phyloP scores from a whole-genome alignment of 2,329 filamentous ascomycete species.

The Microsporum audouinii region DNA sequence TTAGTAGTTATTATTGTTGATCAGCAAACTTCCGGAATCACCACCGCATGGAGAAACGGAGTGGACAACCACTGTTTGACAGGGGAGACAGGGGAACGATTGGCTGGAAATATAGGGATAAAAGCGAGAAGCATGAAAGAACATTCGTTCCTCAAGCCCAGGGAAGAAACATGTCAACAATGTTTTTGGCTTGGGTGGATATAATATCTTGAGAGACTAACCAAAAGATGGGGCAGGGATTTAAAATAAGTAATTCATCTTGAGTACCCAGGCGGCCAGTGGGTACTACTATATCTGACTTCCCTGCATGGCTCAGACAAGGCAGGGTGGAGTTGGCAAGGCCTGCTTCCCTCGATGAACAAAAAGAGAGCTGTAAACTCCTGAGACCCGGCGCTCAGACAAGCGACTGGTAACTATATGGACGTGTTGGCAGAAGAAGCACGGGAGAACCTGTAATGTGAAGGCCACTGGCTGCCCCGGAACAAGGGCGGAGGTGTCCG shows the following conservation, averaged over 20 bases:
- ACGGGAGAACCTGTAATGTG: background rate
- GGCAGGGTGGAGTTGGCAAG: background rate
- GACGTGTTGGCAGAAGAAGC: background rate
- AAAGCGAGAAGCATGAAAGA: background rate
- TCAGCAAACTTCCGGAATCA: background rate
- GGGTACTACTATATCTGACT: background rate
- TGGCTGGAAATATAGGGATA: background rate
- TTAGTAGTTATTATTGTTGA: background rate
- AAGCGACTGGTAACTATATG: background rate
- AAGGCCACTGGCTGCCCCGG: background rate
- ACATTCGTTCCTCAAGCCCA: background rate
- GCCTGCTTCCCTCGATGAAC: background rate
- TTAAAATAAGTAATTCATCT: background rate
- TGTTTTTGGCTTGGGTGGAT: background rate
- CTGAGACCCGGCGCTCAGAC: background rate
- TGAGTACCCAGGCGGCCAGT: background rate
- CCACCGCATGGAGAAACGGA: background rate
- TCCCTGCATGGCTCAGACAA: background rate
- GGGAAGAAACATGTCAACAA: background rate
- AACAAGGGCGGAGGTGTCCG: background rate
- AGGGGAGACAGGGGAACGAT: background rate
- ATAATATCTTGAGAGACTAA: background rate
- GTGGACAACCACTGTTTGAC: background rate
- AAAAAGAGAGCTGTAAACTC: background rate
- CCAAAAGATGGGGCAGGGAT: background rate